Base-by-base conservation (phyloP, 2,329 filamentous ascomycete species). In the Dothidotthia symphoricarpi region DNA sequence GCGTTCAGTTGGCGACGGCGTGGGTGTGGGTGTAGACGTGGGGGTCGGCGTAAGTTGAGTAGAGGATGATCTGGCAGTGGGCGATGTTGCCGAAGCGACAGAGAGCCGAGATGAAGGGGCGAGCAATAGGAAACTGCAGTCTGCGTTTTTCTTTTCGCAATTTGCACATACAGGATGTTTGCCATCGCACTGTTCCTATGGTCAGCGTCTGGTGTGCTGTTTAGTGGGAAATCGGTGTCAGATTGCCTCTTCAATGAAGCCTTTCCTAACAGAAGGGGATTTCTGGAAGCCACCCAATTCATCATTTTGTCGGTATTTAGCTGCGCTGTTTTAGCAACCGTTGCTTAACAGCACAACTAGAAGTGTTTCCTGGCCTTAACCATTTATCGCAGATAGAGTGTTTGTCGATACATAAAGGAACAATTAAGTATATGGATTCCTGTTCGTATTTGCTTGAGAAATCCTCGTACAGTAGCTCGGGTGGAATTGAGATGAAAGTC, bases 61-160 rank as follows among this genome's bases (percentile, higher is more conserved):
- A 22, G 19, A 22, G 5, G 19, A 9, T 6, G 5, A 6, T 9
- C 9, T 9, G 19, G 19, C 19, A 9, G 19, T 9, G 27, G 31
- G 35, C 7, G 39, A 39, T 24, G 42, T 25, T 25, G 51, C 38
- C 10, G 45, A 38, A 22, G 38, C 24, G 7, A 26, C 31, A n/a
- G 56, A 52, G 10, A 66, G 54, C 22, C 52, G 46, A 27, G 62
- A 59, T 8, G 60, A 57, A 8, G 63, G 62, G 12, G 47, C 60
- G 4, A 66, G 50, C 10, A 56, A 39, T 1, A 61, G 54, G 29
- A 66, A 66, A 35, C 61, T 64, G 33, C 63, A 67, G 7, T 53
- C 45, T 3, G 62, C 46, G 26, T 51, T 49, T 43, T 53, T 54
- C 38, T 63, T 66, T 22, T 55, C 40, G 42, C 63, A 67, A 31